A percentile compares a stretch with the other conserved stretches of the same genome.
These are phyloP conservation scores for Chloris gayana DNA, from an alignment of 176 grass and related monocot species.

Conservation along the genomic window DNA sequence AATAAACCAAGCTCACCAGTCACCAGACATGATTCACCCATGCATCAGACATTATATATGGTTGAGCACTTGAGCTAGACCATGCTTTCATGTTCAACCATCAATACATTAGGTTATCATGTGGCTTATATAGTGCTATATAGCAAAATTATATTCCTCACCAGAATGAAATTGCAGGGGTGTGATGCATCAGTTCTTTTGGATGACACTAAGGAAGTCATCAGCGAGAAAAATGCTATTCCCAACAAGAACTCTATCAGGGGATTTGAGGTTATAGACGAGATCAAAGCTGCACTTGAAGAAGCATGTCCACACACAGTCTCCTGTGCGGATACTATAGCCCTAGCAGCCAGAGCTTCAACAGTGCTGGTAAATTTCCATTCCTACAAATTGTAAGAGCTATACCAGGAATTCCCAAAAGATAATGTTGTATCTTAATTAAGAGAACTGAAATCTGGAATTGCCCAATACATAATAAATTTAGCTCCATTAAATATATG, in stretches of 20 bases:
- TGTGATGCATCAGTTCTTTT: conserved; percentile 78
- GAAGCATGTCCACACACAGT: conserved; percentile 73
- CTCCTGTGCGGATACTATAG: conserved; percentile 74
- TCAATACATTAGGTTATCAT: background rate
- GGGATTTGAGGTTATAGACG: conserved; percentile 82
- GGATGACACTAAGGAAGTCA: conserved; percentile 56
- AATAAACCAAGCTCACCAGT: background rate
- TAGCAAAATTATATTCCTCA: background rate
- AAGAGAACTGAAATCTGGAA: background rate
- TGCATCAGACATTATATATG: background rate
- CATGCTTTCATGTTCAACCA: background rate
- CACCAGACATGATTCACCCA: background rate
- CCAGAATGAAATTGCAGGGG: conserved; percentile 53
- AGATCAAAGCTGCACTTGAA: conserved; percentile 79
- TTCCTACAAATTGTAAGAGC: conserved; percentile 15
- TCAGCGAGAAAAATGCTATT: conserved; percentile 67
- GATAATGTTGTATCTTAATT: background rate
- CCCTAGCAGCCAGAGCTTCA: conserved; percentile 78
- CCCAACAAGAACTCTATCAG: conserved; percentile 81
- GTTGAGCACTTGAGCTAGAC: background rate
- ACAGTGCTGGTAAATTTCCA: conserved; percentile 52
- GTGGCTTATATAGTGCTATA: background rate
- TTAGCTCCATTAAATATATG: background rate
- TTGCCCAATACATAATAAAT: background rate
- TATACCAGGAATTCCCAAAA: conserved; percentile 10